A percentile compares a stretch with the other conserved stretches of the same genome.
Evolutionary conservation across 495 filamentous ascomycete species (phyloP).

Genomic region (Penicillium coprophilum): DNA sequence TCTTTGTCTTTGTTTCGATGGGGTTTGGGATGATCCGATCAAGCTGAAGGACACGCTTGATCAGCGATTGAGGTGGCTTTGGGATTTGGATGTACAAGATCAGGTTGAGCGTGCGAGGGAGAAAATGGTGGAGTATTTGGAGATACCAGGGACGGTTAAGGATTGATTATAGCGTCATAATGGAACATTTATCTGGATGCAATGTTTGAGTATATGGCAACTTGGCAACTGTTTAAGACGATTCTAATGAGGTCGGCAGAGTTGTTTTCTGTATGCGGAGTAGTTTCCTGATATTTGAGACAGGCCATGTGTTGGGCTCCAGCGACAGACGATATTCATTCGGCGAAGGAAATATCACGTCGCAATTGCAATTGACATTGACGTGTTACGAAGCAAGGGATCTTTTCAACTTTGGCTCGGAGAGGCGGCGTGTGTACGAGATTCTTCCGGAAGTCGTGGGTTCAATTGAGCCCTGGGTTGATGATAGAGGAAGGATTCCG

Average conservation of each 20-base stretch:
- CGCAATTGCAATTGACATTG: too few species aligned
- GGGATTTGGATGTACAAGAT: conserved; percentile 38
- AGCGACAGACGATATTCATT: too few species aligned
- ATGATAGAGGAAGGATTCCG: too few species aligned
- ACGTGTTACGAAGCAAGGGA: neutral
- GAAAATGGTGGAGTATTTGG: conserved; percentile 18
- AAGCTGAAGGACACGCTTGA: conserved; percentile 44
- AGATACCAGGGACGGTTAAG: neutral
- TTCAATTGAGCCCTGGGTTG: neutral
- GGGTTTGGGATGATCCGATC: conserved; percentile 42
- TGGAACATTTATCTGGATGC: neutral
- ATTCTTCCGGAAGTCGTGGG: conserved; percentile 6
- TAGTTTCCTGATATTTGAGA: too few species aligned
- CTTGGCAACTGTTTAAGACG: too few species aligned
- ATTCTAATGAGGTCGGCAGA: too few species aligned
- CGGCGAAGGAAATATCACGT: too few species aligned
- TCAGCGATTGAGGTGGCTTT: conserved; percentile 52
- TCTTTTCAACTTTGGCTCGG: conserved; percentile 9
- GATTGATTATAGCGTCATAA: neutral
- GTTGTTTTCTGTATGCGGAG: too few species aligned
- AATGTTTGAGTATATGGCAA: too few species aligned
- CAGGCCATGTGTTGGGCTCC: too few species aligned
- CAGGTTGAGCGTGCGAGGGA: conserved; percentile 29
- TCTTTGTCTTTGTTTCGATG: conserved; percentile 44
- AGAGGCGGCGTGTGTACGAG: conserved; percentile 10